These are phyloP conservation scores for Phytophthora tubulina DNA, from an alignment of 352 stramenopile genomes.

Conservation along the genomic window DNA sequence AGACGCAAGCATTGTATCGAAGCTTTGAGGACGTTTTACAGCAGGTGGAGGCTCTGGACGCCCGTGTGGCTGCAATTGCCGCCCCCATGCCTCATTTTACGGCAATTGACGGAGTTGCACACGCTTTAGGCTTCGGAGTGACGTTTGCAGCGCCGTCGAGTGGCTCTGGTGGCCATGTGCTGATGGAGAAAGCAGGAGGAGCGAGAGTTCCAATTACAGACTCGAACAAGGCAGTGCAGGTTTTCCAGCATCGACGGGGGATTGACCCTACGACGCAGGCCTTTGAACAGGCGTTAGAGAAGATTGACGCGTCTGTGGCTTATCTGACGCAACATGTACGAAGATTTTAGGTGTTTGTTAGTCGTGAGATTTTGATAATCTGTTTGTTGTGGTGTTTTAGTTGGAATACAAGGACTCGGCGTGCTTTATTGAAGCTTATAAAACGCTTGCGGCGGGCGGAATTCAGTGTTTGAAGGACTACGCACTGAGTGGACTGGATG, in stretches of 20 bases:
- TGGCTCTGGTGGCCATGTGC: slow-evolving; percentile 7
- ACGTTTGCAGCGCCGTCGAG: slow-evolving; percentile 64
- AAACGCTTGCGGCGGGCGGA: slow-evolving; percentile 62
- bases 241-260: slow-evolving; percentile 78
- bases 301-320: slow-evolving; percentile 72
- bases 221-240: slow-evolving; percentile 61
- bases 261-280: slow-evolving; percentile 73
- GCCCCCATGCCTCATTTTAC: slow-evolving; percentile 80
- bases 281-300: slow-evolving; percentile 72
- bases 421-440: slow-evolving; percentile 83
- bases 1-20: slow-evolving; percentile 81
- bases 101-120: slow-evolving; percentile 64
- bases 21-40: slow-evolving; percentile 77
- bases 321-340: slow-evolving; percentile 80
- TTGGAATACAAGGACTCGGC: slow-evolving; percentile 72
- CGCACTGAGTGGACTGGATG: slow-evolving; percentile 69
- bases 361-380: background rate
- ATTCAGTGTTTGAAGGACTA: slow-evolving; percentile 82
- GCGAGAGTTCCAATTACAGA: background rate
- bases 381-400: slow-evolving; percentile 34
- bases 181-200: slow-evolving; percentile 28
- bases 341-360: background rate
- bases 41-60: slow-evolving; percentile 70
- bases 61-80: slow-evolving; percentile 69
- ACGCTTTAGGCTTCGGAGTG: slow-evolving; percentile 72